A percentile compares a stretch with the other conserved stretches of the same genome.
Conservation (phyloP, 2,329 filamentous ascomycete species). For the Alternaria gansuensis region DNA sequence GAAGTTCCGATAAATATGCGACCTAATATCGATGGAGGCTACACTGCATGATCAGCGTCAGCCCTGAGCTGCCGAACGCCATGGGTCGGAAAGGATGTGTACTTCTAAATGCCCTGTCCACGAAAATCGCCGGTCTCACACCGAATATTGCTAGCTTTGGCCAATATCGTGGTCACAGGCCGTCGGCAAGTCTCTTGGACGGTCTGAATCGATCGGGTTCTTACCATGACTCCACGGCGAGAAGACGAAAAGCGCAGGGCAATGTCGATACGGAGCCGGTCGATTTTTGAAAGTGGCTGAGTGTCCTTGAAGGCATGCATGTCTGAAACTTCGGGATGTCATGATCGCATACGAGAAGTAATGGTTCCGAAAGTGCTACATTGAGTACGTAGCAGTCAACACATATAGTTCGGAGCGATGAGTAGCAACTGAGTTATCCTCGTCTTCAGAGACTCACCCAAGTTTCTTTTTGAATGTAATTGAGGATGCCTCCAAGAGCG, state of each 20-base stretch:
- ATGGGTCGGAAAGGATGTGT: slow-evolving; percentile 11
- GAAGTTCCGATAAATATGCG: slow-evolving; percentile 17
- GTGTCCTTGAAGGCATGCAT: slow-evolving; percentile 8
- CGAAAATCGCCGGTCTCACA: slow-evolving; percentile 12
- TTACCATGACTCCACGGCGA: slow-evolving; percentile 1
- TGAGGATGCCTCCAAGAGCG: not conserved
- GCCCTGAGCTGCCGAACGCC: slow-evolving; percentile 6
- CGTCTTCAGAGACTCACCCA: not conserved
- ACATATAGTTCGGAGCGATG: slow-evolving; percentile 7
- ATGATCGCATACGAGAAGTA: slow-evolving; percentile 21
- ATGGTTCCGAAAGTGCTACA: slow-evolving; percentile 14
- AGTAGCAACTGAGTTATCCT: not conserved
- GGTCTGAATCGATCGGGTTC: not conserved
- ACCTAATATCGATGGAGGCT: slow-evolving; percentile 12
- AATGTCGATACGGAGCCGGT: slow-evolving; percentile 10
- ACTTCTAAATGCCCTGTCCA: slow-evolving; percentile 9
- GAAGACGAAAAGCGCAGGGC: slow-evolving; percentile 11
- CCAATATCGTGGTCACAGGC: not conserved
- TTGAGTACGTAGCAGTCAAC: slow-evolving; percentile 8
- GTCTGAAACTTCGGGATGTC: slow-evolving; percentile 18
- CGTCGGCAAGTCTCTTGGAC: not conserved
- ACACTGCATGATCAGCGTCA: slow-evolving; percentile 15
- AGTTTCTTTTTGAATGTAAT: not conserved
- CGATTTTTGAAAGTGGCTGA: slow-evolving; percentile 8
- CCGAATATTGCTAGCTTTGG: not conserved